phyloP scores from a whole-genome alignment of 176 grass and related monocot species.

The Elymus sibiricus region DNA sequence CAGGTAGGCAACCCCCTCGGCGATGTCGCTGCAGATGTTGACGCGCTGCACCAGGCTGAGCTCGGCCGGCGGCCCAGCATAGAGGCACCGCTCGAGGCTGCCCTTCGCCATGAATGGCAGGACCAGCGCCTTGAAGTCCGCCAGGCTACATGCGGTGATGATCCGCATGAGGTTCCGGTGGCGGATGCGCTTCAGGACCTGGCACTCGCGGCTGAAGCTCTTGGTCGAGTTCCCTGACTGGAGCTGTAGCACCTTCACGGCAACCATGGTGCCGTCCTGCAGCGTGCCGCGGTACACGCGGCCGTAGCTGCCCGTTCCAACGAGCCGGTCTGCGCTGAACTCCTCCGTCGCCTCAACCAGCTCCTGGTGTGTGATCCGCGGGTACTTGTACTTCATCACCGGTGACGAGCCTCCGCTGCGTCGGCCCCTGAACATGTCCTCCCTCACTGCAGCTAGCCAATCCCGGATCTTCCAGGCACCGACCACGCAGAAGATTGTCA shows the following conservation, averaged over 20 bases:
- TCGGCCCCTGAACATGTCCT: conserved; percentile 28
- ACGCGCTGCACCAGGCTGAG: conserved; percentile 76
- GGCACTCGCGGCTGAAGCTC: conserved; percentile 87
- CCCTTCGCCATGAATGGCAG: conserved; percentile 95
- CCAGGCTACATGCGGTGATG: conserved; percentile 78
- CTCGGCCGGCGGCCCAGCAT: conserved; percentile 35
- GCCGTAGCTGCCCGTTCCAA: conserved; percentile 81
- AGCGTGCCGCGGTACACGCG: conserved; percentile 70
- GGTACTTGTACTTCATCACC: conserved; percentile 69
- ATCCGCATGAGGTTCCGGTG: conserved; percentile 96
- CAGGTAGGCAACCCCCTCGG: conserved; percentile 88
- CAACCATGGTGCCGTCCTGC: conserved; percentile 64
- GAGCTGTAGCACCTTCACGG: conserved; percentile 89
- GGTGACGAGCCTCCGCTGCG: conserved; percentile 41
- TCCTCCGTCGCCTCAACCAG: conserved; percentile 69
- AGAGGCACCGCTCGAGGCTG: conserved; percentile 79
- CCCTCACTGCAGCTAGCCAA: conserved; percentile 16
- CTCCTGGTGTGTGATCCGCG: conserved; percentile 79
- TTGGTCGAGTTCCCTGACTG: conserved; percentile 82
- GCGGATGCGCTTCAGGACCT: conserved; percentile 90
- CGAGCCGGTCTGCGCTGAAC: conserved; percentile 52
- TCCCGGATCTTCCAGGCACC: conserved; percentile 44
- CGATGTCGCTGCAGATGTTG: conserved; percentile 93
- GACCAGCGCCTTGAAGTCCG: conserved; percentile 94
- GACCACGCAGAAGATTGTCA: conserved; percentile 45